Evolutionary conservation across 768 basidiomycete species (phyloP).

Genomic region (Suillus clintonianus): DNA sequence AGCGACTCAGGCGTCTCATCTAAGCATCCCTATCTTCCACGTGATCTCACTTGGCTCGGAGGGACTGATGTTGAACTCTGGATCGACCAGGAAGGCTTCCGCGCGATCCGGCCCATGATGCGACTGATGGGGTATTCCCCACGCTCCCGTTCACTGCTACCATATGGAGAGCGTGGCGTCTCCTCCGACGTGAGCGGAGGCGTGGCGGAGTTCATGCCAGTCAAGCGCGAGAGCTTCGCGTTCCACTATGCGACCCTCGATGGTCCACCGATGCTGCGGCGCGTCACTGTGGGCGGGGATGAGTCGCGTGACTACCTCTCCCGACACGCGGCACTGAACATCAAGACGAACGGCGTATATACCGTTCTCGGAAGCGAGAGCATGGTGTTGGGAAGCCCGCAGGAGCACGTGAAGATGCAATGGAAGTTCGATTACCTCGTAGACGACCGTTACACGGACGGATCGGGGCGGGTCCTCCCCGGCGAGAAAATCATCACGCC

Average conservation of each 20-base stretch:
- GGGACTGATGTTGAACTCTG: slow-evolving; percentile 58
- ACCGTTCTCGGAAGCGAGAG: slow-evolving; percentile 69
- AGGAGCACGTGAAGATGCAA: slow-evolving; percentile 43
- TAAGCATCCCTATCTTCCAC: slow-evolving; percentile 31
- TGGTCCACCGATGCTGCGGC: slow-evolving; percentile 65
- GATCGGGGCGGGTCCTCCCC: slow-evolving; percentile 44
- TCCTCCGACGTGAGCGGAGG: slow-evolving; percentile 40
- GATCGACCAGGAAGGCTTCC: slow-evolving; percentile 86
- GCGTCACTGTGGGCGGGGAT: slow-evolving; percentile 66
- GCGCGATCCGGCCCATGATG: slow-evolving; percentile 61
- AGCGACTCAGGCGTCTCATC: slow-evolving; percentile 10
- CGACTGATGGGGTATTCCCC: slow-evolving; percentile 53
- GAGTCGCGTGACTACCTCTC: slow-evolving; percentile 75
- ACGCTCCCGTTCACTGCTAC: slow-evolving; percentile 29
- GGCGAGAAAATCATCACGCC: slow-evolving; percentile 78
- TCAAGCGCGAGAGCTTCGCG: slow-evolving; percentile 53
- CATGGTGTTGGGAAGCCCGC: slow-evolving; percentile 18
- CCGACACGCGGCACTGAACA: slow-evolving; percentile 67
- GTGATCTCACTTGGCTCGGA: slow-evolving; percentile 54
- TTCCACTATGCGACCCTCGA: slow-evolving; percentile 78
- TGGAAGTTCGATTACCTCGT: slow-evolving; percentile 87
- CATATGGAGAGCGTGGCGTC: slow-evolving; percentile 26
- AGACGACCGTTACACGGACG: slow-evolving; percentile 52
- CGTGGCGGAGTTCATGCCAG: slow-evolving; percentile 67
- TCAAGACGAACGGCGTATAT: slow-evolving; percentile 77